phyloP scores from a whole-genome alignment of 257 asterid species.

The Primulina eburnea region DNA sequence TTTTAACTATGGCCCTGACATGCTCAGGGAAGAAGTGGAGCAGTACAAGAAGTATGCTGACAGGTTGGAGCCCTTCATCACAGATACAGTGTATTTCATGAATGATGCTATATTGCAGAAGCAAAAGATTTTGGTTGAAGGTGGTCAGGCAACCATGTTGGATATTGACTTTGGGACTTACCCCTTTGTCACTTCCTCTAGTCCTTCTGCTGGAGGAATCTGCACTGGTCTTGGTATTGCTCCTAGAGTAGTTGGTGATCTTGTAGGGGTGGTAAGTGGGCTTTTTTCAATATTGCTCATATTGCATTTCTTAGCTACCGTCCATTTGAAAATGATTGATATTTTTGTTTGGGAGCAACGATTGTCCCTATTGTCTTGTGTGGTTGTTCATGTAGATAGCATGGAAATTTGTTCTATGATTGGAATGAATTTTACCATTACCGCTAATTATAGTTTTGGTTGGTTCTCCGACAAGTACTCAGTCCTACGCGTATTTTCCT shows the following conservation, averaged over 20 bases:
- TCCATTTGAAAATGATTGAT: background rate
- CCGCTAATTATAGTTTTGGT: background rate
- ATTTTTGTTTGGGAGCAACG: background rate
- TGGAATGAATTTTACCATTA: too few relatives aligned
- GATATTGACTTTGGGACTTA: constrained; percentile 96
- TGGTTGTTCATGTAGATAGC: background rate
- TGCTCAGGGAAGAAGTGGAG: constrained; percentile 88
- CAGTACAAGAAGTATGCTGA: constrained; percentile 69
- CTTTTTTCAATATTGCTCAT: constrained; percentile 6
- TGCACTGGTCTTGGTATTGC: constrained; percentile 98
- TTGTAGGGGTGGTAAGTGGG: constrained; percentile 85
- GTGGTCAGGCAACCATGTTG: constrained; percentile 98
- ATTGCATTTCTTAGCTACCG: background rate
- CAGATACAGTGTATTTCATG: constrained; percentile 86
- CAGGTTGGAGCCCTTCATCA: constrained; percentile 81
- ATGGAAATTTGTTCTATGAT: background rate
- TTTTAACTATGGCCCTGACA: constrained; percentile 68
- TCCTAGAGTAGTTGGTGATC: constrained; percentile 88
- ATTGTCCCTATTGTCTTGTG: background rate
- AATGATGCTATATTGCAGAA: constrained; percentile 67
- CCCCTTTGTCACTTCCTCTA: constrained; percentile 93
- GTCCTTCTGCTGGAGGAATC: constrained; percentile 99
- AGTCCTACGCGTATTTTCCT: background rate
- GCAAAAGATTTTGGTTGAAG: constrained; percentile 83
- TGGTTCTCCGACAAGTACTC: background rate